Percentiles rank a stretch among this genome's conserved stretches.
Evolutionary conservation across 768 basidiomycete genomes (phyloP).

Genomic region (Albatrellus ellisii): DNA sequence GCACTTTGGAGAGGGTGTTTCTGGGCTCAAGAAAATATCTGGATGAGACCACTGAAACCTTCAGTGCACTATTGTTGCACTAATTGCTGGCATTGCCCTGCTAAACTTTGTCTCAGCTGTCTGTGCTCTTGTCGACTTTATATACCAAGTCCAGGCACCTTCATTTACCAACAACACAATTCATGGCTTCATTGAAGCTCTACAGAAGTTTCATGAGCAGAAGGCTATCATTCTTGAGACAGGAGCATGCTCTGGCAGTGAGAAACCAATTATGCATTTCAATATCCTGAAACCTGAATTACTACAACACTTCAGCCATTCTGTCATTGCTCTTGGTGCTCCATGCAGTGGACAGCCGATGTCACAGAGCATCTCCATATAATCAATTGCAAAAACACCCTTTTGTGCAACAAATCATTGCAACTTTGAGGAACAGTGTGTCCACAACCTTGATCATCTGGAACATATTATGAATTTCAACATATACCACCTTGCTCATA

Average conservation of each 20-base stretch:
- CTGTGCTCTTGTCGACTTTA: slow-evolving; percentile 24
- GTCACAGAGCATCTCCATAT: too few relatives aligned
- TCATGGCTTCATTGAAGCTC: slow-evolving; percentile 5
- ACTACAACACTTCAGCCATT: slow-evolving; percentile 23
- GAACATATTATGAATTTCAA: too few relatives aligned
- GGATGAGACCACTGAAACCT: slow-evolving; percentile 26
- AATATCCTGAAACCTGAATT: slow-evolving; percentile 31
- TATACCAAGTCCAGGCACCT: slow-evolving; percentile 22
- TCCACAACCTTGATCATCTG: too few relatives aligned
- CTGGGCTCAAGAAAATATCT: slow-evolving; percentile 28
- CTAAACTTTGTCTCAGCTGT: slow-evolving; percentile 21
- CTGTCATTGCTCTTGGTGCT: too few relatives aligned
- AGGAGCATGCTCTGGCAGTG: slow-evolving; percentile 18
- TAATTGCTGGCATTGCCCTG: slow-evolving; percentile 22
- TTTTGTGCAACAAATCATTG: too few relatives aligned
- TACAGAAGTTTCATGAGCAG: slow-evolving; percentile 22
- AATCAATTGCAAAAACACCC: too few relatives aligned
- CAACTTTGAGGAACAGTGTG: too few relatives aligned
- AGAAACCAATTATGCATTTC: slow-evolving; percentile 19
- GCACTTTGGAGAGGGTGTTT: slow-evolving; percentile 28
- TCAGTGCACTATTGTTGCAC: slow-evolving; percentile 22
- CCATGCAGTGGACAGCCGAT: too few relatives aligned
- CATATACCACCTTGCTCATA: too few relatives aligned
- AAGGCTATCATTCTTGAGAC: slow-evolving; percentile 23
- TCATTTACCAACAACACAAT: slow-evolving; percentile 9